Evolutionary conservation across 495 filamentous ascomycete species (phyloP), one percentile per base, ranked within the genome.

Genomic region (Neurospora intermedia): DNA sequence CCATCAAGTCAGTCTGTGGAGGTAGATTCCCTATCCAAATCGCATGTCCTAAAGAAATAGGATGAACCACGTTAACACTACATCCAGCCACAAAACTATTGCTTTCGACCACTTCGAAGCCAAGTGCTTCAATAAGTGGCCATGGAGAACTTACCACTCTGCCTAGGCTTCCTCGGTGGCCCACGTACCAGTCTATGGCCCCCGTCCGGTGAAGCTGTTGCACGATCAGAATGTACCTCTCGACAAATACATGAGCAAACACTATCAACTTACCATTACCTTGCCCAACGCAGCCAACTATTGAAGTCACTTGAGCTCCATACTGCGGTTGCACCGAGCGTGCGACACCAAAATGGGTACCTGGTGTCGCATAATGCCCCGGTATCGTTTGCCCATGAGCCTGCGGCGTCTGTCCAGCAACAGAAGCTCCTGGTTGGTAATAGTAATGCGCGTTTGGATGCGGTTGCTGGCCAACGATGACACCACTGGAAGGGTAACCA

Each of bases 1-100:
- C 91, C 73, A 91, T 88, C 41, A 99, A 86, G 41, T 87, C 89
- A 9, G 94, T 90, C 66, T 91, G 90, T 0, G 93, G 91, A 7
- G 96, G 94, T 0, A 99, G 85, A 81, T 99, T 99, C 35, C 96
- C 96, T 31, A 98, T 93, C 96, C 96, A 99, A 35, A 99, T 89
- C 5, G 96, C 95, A 81, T 97, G 92, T 4, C 96, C 96, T 87
- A 69, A 15, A n/a, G 41, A 69, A 46, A 59, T 73, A 77, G 74
- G 69, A 35, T 71, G 41, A 11, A n/a, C 69, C 43, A n/a, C 38
- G 66, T 70, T 59, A 8, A 43, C 18, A 16, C 40, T 7, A 10
- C 70, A 3, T 71, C 40, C 27, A 59, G 40, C 43, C 70, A 54
- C 23, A 71, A 72, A 43, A 46, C 43, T 35, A 15, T 66, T 40